phyloP scores from a whole-genome alignment of 139 green algal genomes.

The Picochlorum sp. region DNA sequence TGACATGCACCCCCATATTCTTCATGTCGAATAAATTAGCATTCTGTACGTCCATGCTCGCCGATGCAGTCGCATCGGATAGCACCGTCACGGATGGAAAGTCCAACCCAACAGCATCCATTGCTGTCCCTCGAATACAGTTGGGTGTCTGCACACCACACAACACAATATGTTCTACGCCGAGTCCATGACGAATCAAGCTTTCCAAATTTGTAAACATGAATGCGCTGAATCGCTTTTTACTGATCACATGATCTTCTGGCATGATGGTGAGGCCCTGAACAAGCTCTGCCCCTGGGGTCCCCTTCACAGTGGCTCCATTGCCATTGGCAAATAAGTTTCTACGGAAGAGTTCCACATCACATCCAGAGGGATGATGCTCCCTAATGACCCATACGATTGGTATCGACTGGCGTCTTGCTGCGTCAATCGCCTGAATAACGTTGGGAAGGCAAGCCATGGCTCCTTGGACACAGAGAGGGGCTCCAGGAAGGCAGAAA shows the following conservation, averaged over 20 bases:
- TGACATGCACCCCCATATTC: background rate
- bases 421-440: background rate
- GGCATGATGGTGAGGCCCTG: background rate
- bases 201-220: background rate
- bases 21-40: slow-evolving; percentile 44
- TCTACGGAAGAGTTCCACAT: background rate
- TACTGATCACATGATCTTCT: background rate
- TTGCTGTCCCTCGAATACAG: slow-evolving; percentile 64
- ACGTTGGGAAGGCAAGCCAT: slow-evolving; percentile 4
- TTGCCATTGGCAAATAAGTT: background rate
- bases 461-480: background rate
- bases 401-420: background rate
- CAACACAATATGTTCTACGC: background rate
- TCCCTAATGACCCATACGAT: slow-evolving; percentile 8
- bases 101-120: slow-evolving; percentile 58
- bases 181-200: background rate
- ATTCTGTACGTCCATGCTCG: slow-evolving; percentile 35
- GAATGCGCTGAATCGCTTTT: slow-evolving; percentile 4
- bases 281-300: background rate
- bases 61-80: slow-evolving; percentile 50
- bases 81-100: slow-evolving; percentile 50
- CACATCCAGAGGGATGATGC: background rate
- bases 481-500: background rate
- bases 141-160: slow-evolving; percentile 68
- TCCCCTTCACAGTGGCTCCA: background rate